These are phyloP conservation scores for Tolypocladium endophyticum DNA, from an alignment of 2,329 filamentous ascomycete species.

Conservation along the genomic window DNA sequence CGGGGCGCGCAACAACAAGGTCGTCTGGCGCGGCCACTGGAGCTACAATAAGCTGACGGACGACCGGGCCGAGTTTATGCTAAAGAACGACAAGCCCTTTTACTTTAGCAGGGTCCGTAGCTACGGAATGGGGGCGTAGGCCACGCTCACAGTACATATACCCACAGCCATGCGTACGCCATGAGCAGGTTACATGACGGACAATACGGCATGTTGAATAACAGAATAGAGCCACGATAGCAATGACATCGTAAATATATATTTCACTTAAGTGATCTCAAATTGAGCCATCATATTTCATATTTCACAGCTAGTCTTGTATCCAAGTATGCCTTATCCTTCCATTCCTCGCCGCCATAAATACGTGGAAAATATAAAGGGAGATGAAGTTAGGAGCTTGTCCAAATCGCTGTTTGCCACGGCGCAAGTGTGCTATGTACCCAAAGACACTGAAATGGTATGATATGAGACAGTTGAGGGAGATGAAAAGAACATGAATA, in stretches of 20 bases:
- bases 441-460: not conserved
- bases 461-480: not conserved
- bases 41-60: constrained; percentile 84
- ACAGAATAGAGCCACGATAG: not conserved
- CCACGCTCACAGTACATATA: not conserved
- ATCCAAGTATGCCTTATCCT: not conserved
- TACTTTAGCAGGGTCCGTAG: constrained; percentile 58
- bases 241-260: not conserved
- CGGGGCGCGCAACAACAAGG: constrained; percentile 68
- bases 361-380: not conserved
- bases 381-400: not conserved
- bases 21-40: constrained; percentile 83
- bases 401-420: not conserved
- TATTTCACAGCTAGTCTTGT: not conserved
- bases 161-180: not conserved
- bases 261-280: not conserved
- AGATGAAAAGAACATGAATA: not conserved
- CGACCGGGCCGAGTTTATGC: constrained; percentile 74
- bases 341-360: not conserved
- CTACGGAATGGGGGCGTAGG: constrained; percentile 39
- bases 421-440: not conserved
- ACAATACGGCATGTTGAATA: not conserved
- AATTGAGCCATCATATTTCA: not conserved
- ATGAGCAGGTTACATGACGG: not conserved
- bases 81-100: constrained; percentile 54